Evolutionary conservation across 257 asterid species (phyloP), one percentile per base, ranked within the genome.

Genomic region (Nicotiana sylvestris): DNA sequence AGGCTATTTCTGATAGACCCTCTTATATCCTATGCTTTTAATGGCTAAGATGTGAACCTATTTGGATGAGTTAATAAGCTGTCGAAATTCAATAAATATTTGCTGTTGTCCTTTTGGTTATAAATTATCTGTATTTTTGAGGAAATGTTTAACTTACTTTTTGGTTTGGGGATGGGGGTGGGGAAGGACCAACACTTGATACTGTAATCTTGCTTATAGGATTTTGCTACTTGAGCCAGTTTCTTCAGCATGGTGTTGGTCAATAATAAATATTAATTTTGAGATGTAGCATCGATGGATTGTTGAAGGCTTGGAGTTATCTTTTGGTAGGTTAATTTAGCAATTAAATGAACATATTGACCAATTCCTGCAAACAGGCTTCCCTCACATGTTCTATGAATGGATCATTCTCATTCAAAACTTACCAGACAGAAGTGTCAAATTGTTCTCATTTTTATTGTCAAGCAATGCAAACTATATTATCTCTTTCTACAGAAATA

Each of bases 51-150:
- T 70, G 12, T 39, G 33, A 70, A 70, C 78, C 35, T 70, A 43
- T 70, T n/a, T 70, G 78, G 35, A 70, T 21, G 78, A 21, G 56
- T 49, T 70, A 43, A 70, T 70, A 39, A 43, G 35, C 78, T 70
- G 21, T 43, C 13, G 58, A 70, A 70, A 21, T 9, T 69, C 12
- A 70, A 43, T 5, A 39, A 70, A 43, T 8, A 2, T 10, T 70
- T 43, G n/a, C 10, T 69, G 18, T 35, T 35, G 27, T 68, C 76
- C 12, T 35, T 35, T 68, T 18, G 53, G 53, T 35, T 35, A 9
- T 68, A 68, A 68, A 27, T 17, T 15, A 67, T 67, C 10, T 1
- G 49, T 43, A 43, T 43, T 43, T 43, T 43, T 8, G 49, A 7
- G 11, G 49, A 43, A 39, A 39, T 6, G 6, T 39, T 6, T 39